phyloP scores from a whole-genome alignment of 345 rosid genomes.

The thale cress (Arabidopsis thaliana) region DNA sequence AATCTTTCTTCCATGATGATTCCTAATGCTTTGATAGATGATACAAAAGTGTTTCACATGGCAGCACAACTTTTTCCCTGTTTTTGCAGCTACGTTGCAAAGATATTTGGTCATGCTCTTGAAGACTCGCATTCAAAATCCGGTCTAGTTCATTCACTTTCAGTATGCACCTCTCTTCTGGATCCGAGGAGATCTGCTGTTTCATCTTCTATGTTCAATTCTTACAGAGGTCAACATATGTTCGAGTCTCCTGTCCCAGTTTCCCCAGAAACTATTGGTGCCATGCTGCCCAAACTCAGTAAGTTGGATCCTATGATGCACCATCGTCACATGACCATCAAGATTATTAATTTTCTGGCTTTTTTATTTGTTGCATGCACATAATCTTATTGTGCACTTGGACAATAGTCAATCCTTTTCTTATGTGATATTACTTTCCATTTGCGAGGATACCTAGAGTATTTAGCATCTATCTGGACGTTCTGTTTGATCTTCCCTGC shows the following conservation, averaged over 20 bases:
- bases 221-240: slow-evolving; percentile 82
- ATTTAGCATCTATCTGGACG: slow-evolving; percentile 7
- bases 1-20: slow-evolving; percentile 25
- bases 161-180: slow-evolving; percentile 93
- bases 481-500: slow-evolving; percentile 19
- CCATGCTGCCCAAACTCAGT: slow-evolving; percentile 98
- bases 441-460: slow-evolving; percentile 12
- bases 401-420: slow-evolving; percentile 3
- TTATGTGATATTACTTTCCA: slow-evolving; percentile 5
- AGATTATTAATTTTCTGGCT: neutral
- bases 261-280: slow-evolving; percentile 80
- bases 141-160: slow-evolving; percentile 89
- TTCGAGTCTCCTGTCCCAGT: slow-evolving; percentile 77
- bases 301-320: slow-evolving; percentile 46
- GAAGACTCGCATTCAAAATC: slow-evolving; percentile 91
- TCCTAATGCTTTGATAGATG: slow-evolving; percentile 4
- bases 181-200: slow-evolving; percentile 86
- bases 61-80: slow-evolving; percentile 19
- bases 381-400: slow-evolving; percentile 10
- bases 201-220: slow-evolving; percentile 73
- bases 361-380: slow-evolving; percentile 24
- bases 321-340: slow-evolving; percentile 26
- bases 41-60: slow-evolving; percentile 19
- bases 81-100: slow-evolving; percentile 76
- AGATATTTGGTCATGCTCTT: slow-evolving; percentile 92